phyloP scores from a whole-genome alignment of 805 yeast species.

The Saccharomycopsis vini region DNA sequence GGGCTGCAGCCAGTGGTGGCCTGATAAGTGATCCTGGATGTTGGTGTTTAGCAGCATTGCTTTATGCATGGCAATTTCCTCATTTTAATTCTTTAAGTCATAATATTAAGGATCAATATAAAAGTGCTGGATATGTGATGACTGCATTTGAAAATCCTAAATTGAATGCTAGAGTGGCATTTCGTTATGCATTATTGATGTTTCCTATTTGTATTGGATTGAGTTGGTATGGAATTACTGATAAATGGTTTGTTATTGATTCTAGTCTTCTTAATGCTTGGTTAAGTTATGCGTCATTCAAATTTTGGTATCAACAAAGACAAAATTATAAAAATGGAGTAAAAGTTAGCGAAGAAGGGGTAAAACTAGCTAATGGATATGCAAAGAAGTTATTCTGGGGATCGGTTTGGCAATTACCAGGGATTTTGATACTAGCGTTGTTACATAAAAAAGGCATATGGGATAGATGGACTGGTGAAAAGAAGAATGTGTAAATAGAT shows the following conservation, averaged over 20 bases:
- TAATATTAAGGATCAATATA: slow-evolving; percentile 79
- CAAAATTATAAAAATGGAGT: slow-evolving; percentile 38
- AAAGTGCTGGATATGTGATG: slow-evolving; percentile 95
- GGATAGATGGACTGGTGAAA: slow-evolving; percentile 38
- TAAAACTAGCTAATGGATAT: slow-evolving; percentile 51
- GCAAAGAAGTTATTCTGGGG: slow-evolving; percentile 91
- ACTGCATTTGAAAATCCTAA: slow-evolving; percentile 88
- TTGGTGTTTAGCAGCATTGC: slow-evolving; percentile 83
- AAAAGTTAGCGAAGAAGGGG: slow-evolving; percentile 34
- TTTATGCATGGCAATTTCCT: slow-evolving; percentile 98
- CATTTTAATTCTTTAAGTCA: slow-evolving; percentile 92
- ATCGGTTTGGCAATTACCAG: slow-evolving; percentile 90
- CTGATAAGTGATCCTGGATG: slow-evolving; percentile 81
- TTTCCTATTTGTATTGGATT: slow-evolving; percentile 86
- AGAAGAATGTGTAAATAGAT: background rate
- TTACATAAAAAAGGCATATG: slow-evolving; percentile 91
- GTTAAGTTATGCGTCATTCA: slow-evolving; percentile 70
- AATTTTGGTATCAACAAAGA: slow-evolving; percentile 81
- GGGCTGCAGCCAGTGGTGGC: slow-evolving; percentile 66
- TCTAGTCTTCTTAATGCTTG: slow-evolving; percentile 77
- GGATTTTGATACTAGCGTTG: slow-evolving; percentile 83
- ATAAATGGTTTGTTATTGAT: slow-evolving; percentile 71
- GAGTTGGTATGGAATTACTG: slow-evolving; percentile 72
- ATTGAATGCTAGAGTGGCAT: slow-evolving; percentile 86
- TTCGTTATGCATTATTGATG: slow-evolving; percentile 86